Evolutionary conservation across 2,329 filamentous ascomycete species (phyloP), one percentile per base, ranked within the genome.

Genomic region (Scortechinia acanthostroma): DNA sequence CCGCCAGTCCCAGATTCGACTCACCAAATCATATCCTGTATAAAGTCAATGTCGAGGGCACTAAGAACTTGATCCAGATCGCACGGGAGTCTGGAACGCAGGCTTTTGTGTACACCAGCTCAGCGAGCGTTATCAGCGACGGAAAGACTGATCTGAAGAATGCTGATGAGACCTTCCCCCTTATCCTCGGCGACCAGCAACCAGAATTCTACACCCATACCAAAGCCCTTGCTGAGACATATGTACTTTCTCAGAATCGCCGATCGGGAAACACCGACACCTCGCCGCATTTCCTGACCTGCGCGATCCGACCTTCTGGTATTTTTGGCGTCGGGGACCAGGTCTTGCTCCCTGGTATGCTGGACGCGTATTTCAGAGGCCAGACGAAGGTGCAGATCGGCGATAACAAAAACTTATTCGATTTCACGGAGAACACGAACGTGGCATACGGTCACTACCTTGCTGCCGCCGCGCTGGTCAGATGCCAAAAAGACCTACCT

Each of bases 101-200:
- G 65, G 87, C 78, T 1, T 80, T 97, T 51, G 88, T 97, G 42
- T 95, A 91, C 66, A 97, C 91, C 16, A 93, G 87, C 62, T 93
- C 25, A 30, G 25, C 25, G n/a, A n/a, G 25, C 10, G 25, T 10
- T 10, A 30, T 10, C n/a, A 30, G 25, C 10, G 25, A 30, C 10
- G n/a, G n/a, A 30, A n/a, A 30, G 10, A 30, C 10, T 30, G 25
- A 30, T 60, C 76, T 94, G 60, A 30, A 30, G 25, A 30, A 30
- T 30, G 25, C 10, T 10, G 25, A 30, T 30, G 25, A 30, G 25
- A 30, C 25, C 42, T 89, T 86, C 74, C 88, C 88, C 21, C 74
- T 86, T 43, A 82, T 93, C 44, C 74, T 80, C 42, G 87, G 87
- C 22, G 75, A 76, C 48, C 66, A 80, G 52, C 83, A 91, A 64